These are phyloP conservation scores for Fraxinus floribunda DNA, from an alignment of 305 asterid species.

Conservation along the genomic window DNA sequence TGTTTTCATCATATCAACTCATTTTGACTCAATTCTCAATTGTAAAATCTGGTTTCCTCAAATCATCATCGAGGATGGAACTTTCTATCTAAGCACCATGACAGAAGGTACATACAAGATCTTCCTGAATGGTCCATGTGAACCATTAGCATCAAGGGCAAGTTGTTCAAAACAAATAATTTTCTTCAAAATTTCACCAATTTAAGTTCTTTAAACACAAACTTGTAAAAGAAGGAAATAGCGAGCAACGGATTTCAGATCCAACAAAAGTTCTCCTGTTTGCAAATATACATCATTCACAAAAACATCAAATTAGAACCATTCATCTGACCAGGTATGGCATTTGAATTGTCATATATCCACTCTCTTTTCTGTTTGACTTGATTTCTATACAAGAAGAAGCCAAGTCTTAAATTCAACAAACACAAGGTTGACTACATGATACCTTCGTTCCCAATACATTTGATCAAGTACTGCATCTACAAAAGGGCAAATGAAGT, in stretches of 20 bases:
- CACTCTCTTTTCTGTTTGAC: not conserved
- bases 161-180: not conserved
- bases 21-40: not conserved
- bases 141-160: not conserved
- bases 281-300: not conserved
- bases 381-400: not conserved
- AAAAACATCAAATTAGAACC: not conserved
- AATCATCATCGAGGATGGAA: not conserved
- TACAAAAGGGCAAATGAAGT: not conserved
- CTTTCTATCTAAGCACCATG: not conserved
- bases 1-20: not conserved
- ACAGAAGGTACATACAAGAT: not conserved
- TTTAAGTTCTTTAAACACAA: not conserved
- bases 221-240: not conserved
- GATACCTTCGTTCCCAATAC: not conserved
- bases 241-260: not conserved
- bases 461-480: not conserved
- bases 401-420: not conserved
- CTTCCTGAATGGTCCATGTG: not conserved
- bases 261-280: not conserved
- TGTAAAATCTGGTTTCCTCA: not conserved
- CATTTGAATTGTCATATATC: not conserved
- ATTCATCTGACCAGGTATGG: not conserved
- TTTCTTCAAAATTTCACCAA: not conserved
- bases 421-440: not conserved